phyloP scores from a whole-genome alignment of 2,329 filamentous ascomycete genomes.

The Tolypocladium pustulatum region DNA sequence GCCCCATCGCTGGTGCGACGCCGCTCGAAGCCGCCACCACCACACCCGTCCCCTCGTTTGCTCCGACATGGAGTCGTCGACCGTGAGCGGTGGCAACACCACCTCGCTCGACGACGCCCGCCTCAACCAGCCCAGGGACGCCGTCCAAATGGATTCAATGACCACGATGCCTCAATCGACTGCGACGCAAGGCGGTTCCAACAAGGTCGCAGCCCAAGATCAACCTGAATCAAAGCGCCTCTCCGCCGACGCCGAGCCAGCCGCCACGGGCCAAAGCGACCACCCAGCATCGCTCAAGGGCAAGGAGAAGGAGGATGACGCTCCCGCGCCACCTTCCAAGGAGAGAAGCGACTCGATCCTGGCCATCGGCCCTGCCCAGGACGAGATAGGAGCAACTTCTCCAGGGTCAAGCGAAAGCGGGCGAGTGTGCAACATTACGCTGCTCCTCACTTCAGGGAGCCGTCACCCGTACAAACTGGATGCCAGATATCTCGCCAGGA shows the following conservation, averaged over 20 bases:
- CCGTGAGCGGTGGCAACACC: slow-evolving; percentile 19
- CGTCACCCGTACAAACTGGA: slow-evolving; percentile 87
- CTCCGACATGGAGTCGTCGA: slow-evolving; percentile 21
- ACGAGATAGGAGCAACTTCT: slow-evolving; percentile 28
- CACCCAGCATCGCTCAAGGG: slow-evolving; percentile 15
- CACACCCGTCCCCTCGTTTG: slow-evolving; percentile 16
- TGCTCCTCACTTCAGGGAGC: slow-evolving; percentile 71
- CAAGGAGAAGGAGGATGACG: slow-evolving; percentile 20
- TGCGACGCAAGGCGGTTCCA: neutral
- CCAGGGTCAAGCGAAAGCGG: slow-evolving; percentile 18
- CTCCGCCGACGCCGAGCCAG: slow-evolving; percentile 8
- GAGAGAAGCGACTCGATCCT: slow-evolving; percentile 23
- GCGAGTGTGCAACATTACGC: slow-evolving; percentile 60
- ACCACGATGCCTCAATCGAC: slow-evolving; percentile 16
- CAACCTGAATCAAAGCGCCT: slow-evolving; percentile 7
- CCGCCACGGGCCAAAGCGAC: slow-evolving; percentile 11
- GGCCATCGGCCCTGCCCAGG: slow-evolving; percentile 32
- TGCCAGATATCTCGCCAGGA: slow-evolving; percentile 71
- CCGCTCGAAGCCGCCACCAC: slow-evolving; percentile 1
- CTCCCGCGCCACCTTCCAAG: slow-evolving; percentile 16
- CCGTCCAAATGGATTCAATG: slow-evolving; percentile 26
- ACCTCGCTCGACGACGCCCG: slow-evolving; percentile 15
- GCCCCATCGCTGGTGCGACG: neutral
- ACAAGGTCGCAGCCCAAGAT: neutral
- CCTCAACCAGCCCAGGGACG: slow-evolving; percentile 24